phyloP scores from a whole-genome alignment of 345 rosid genomes.

The Citrus sp. region DNA sequence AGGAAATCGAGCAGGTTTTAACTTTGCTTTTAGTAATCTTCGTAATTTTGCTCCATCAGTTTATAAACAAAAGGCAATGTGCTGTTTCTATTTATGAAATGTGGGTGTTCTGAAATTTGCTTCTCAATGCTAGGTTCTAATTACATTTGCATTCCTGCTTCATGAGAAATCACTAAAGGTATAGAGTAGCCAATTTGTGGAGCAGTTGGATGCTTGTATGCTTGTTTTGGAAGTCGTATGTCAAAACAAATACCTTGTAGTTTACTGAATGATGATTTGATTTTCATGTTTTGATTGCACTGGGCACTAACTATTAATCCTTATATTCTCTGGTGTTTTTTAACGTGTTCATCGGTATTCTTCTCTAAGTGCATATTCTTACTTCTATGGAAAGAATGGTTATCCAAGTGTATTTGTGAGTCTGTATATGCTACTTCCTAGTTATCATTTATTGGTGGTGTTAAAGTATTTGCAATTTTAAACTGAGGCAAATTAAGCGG shows the following conservation, averaged over 20 bases:
- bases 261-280: not conserved
- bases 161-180: not conserved
- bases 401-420: not conserved
- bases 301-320: not conserved
- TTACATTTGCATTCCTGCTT: not conserved
- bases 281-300: not conserved
- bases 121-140: constrained; percentile 4
- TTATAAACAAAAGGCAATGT: not conserved
- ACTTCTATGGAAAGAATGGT: not conserved
- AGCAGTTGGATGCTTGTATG: no score
- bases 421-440: not conserved
- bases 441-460: not conserved
- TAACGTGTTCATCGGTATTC: not conserved
- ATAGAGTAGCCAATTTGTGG: not conserved
- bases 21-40: not conserved
- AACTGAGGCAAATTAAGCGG: not conserved
- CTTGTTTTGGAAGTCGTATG: not conserved
- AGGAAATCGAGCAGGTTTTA: constrained; percentile 79
- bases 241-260: not conserved
- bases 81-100: not conserved
- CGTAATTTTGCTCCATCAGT: not conserved
- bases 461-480: not conserved
- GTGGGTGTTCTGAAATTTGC: not conserved
- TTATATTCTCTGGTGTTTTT: not conserved
- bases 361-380: not conserved